These are phyloP conservation scores for Plasmodium vinckei DNA, from an alignment of 169 alveolate genomes.

Conservation along the genomic window DNA sequence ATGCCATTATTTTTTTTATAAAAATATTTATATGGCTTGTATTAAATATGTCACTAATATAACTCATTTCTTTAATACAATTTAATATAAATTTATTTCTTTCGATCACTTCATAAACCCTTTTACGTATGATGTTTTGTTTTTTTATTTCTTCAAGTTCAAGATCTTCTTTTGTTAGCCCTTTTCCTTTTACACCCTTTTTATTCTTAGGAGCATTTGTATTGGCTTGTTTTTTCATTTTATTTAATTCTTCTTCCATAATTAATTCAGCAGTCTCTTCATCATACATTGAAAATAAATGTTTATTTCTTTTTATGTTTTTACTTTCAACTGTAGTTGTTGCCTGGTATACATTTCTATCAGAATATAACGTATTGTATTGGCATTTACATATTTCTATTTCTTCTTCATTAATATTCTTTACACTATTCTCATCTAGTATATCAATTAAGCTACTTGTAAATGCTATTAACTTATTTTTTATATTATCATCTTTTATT, in stretches of 20 bases:
- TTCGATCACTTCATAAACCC: slow-evolving; percentile 38
- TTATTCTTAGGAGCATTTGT: slow-evolving; percentile 28
- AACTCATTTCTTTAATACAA: slow-evolving; percentile 60
- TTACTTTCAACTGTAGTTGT: slow-evolving; percentile 60
- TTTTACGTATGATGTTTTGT: slow-evolving; percentile 48
- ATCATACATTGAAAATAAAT: slow-evolving; percentile 50
- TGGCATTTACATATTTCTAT: slow-evolving; percentile 74
- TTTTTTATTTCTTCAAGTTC: slow-evolving; percentile 70
- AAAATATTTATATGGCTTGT: slow-evolving; percentile 47
- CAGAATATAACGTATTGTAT: slow-evolving; percentile 41
- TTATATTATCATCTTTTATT: slow-evolving; percentile 3
- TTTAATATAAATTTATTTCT: slow-evolving; percentile 59
- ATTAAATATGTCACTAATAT: slow-evolving; percentile 45
- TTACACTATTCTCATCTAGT: slow-evolving; percentile 64
- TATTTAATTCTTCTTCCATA: slow-evolving; percentile 59
- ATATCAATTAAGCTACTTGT: slow-evolving; percentile 51
- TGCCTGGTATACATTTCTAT: slow-evolving; percentile 68
- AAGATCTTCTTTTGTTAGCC: slow-evolving; percentile 67
- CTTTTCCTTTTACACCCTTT: slow-evolving; percentile 31
- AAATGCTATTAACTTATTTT: slow-evolving; percentile 17
- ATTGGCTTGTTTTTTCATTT: slow-evolving; percentile 7
- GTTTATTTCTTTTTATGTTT: slow-evolving; percentile 64
- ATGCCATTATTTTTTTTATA: slow-evolving; percentile 67
- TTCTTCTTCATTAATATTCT: slow-evolving; percentile 51
- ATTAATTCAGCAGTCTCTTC: slow-evolving; percentile 76